These are phyloP conservation scores for Larix sibirica DNA, from an alignment of 83 land plant species.

Conservation along the genomic window DNA sequence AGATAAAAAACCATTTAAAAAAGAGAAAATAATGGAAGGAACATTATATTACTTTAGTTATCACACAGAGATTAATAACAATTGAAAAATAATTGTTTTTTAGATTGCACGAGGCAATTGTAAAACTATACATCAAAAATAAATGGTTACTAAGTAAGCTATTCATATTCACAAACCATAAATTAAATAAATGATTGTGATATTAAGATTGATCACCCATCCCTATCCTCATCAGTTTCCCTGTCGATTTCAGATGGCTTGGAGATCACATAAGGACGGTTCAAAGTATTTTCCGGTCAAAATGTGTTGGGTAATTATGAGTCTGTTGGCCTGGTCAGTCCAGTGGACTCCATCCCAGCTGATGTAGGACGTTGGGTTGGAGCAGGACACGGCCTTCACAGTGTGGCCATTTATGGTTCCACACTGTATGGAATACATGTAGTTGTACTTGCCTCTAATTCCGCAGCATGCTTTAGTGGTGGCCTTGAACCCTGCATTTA, in stretches of 20 bases:
- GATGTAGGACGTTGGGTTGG: not conserved
- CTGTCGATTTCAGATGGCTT: not conserved
- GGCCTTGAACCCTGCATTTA: slow-evolving; percentile 5
- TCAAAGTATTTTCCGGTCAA: slow-evolving; percentile 10
- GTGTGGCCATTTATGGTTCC: slow-evolving; percentile 19
- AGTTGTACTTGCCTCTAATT: slow-evolving; percentile 19
- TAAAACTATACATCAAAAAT: no score
- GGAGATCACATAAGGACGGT: slow-evolving; percentile 16
- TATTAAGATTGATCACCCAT: no score
- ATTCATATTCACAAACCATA: no score
- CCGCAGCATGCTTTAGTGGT: slow-evolving; percentile 23
- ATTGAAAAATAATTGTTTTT: no score
- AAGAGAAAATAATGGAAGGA: no score
- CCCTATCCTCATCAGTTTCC: no score
- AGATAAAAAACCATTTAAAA: no score
- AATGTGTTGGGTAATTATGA: not conserved
- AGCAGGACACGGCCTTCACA: slow-evolving; percentile 13
- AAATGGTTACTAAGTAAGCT: no score
- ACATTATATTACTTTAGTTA: no score
- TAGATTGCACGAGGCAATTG: no score
- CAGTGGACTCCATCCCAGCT: slow-evolving; percentile 15
- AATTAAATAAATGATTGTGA: no score
- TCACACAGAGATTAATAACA: no score
- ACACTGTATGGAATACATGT: slow-evolving; percentile 13
- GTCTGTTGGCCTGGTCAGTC: slow-evolving; percentile 3